A percentile compares a stretch with the other conserved stretches of the same genome.
phyloP scores from a whole-genome alignment of 78 protist species.

The slime mould (Dictyostelium discoideum) region dicty_2.7 NC_007088.5:866501-867000 shows the following conservation, averaged over 20 bases:
- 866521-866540: too few relatives aligned
- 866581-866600: neutral
- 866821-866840: neutral
- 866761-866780: constrained; percentile 32
- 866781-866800: neutral
- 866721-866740: constrained; percentile 17
- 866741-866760: constrained; percentile 64
- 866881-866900: constrained; percentile 38
- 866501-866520: too few relatives aligned
- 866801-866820: neutral
- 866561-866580: neutral
- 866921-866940: constrained; percentile 51
- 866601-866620: neutral
- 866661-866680: constrained; percentile 48
- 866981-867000: constrained; percentile 23
- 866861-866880: neutral
- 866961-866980: constrained; percentile 63
- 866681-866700: constrained; percentile 56
- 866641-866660: constrained; percentile 64
- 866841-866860: neutral
- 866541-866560: neutral
- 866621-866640: neutral
- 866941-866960: constrained; percentile 68
- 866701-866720: constrained; percentile 35
- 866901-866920: constrained; percentile 49